Percentiles rank a stretch among this genome's conserved stretches.
These are phyloP conservation scores for Aureobasidium leucospermi DNA, from an alignment of 2,329 filamentous ascomycete species.

Conservation along the genomic window DNA sequence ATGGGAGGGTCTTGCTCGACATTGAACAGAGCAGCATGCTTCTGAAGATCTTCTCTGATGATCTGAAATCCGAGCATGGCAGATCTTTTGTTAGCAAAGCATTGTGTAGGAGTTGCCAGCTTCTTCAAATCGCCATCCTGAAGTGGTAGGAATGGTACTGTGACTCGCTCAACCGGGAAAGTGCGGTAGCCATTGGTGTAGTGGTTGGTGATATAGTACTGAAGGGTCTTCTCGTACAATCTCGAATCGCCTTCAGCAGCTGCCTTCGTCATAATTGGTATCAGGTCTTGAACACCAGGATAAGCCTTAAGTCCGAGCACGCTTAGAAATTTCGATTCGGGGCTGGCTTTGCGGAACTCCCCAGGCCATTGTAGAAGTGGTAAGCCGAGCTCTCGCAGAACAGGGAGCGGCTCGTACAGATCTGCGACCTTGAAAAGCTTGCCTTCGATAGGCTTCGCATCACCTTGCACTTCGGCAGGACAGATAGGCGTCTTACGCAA, in stretches of 20 bases:
- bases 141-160: slow-evolving; percentile 56
- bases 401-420: slow-evolving; percentile 70
- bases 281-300: slow-evolving; percentile 66
- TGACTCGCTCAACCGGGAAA: slow-evolving; percentile 49
- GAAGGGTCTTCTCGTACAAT: slow-evolving; percentile 63
- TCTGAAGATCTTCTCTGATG: slow-evolving; percentile 65
- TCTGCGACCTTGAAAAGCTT: slow-evolving; percentile 64
- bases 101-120: slow-evolving; percentile 65
- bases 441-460: slow-evolving; percentile 21
- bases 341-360: slow-evolving; percentile 55
- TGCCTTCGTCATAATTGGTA: slow-evolving; percentile 65
- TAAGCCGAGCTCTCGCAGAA: slow-evolving; percentile 61
- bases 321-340: slow-evolving; percentile 68
- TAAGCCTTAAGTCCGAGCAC: slow-evolving; percentile 64
- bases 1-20: slow-evolving; percentile 78
- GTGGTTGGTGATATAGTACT: slow-evolving; percentile 76
- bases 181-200: slow-evolving; percentile 66
- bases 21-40: slow-evolving; percentile 78
- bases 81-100: slow-evolving; percentile 74
- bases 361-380: slow-evolving; percentile 80
- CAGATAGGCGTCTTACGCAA: slow-evolving; percentile 74
- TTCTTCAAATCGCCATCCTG: slow-evolving; percentile 40
- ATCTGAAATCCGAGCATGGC: slow-evolving; percentile 75
- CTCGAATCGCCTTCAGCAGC: slow-evolving; percentile 43
- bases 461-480: slow-evolving; percentile 58